Evolutionary conservation across 345 rosid species (phyloP).

Genomic region (Melaleuca alternifolia): DNA sequence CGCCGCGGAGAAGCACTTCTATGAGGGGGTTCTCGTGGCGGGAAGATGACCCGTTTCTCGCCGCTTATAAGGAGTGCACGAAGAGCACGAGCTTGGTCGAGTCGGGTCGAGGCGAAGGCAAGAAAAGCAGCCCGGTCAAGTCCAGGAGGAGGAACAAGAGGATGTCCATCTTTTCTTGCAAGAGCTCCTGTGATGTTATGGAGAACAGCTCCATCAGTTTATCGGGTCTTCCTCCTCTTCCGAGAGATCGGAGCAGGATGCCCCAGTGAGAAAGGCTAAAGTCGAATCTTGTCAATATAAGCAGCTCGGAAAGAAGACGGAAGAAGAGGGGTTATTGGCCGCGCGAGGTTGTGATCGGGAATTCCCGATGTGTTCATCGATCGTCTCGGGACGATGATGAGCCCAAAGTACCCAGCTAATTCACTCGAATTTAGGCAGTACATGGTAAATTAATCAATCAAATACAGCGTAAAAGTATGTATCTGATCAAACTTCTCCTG

Average conservation of each 20-base stretch:
- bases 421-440: not conserved
- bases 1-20: slow-evolving; percentile 19
- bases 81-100: slow-evolving; percentile 7
- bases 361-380: not conserved
- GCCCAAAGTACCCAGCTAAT: not conserved
- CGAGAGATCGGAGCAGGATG: slow-evolving; percentile 11
- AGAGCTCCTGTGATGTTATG: slow-evolving; percentile 33
- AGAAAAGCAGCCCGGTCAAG: not conserved
- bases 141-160: slow-evolving; percentile 12
- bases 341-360: not conserved
- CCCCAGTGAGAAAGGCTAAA: not conserved
- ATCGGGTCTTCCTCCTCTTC: slow-evolving; percentile 30
- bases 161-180: slow-evolving; percentile 34
- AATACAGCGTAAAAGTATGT: not conserved
- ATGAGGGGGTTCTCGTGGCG: slow-evolving; percentile 25
- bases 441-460: not conserved
- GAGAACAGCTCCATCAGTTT: slow-evolving; percentile 28
- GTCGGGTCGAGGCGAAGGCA: slow-evolving; percentile 1
- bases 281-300: not conserved
- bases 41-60: slow-evolving; percentile 54
- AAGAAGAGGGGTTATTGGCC: not conserved
- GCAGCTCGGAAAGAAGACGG: not conserved
- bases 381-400: not conserved
- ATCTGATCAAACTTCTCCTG: not conserved
- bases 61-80: slow-evolving; percentile 60